phyloP scores from a whole-genome alignment of 75 land plant genomes.

The Pinus tabuliformis region DNA sequence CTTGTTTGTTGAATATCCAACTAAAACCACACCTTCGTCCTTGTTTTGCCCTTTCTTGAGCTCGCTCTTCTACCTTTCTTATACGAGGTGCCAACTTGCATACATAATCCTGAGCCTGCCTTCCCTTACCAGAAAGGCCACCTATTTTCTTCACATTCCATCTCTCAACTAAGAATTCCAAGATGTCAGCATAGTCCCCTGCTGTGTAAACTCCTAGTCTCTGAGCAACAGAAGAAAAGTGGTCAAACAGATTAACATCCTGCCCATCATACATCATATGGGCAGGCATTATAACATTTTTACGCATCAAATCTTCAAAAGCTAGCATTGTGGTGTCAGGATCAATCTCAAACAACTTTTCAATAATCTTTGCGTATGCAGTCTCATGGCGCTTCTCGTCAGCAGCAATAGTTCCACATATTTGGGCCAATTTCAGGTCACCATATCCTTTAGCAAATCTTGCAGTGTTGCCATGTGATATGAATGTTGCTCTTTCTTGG shows the following conservation, averaged over 20 bases:
- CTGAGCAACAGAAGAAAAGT: conserved; percentile 54
- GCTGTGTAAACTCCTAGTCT: conserved; percentile 58
- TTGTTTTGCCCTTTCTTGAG: conserved; percentile 29
- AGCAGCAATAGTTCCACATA: conserved; percentile 54
- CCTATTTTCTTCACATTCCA: conserved; percentile 43
- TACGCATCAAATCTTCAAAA: conserved; percentile 59
- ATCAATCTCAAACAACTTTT: conserved; percentile 59
- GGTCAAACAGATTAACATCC: conserved; percentile 42
- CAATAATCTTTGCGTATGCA: conserved; percentile 54
- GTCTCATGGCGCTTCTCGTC: conserved; percentile 46
- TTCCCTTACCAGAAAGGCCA: conserved; percentile 47
- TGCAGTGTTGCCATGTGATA: conserved; percentile 65
- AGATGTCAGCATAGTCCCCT: conserved; percentile 50
- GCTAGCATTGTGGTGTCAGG: conserved; percentile 46
- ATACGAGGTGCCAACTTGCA: conserved; percentile 40
- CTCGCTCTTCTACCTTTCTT: conserved; percentile 44
- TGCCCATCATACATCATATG: conserved; percentile 61
- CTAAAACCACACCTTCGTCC: conserved; percentile 26
- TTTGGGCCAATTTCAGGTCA: conserved; percentile 44
- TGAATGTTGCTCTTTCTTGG: conserved; percentile 46
- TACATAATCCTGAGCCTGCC: conserved; percentile 50
- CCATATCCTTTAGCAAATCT: conserved; percentile 52
- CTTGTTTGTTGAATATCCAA: conserved; percentile 51
- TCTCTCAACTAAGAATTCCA: conserved; percentile 48
- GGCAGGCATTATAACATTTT: conserved; percentile 53